Conservation (phyloP, 768 basidiomycete species). For the Leccinum subtestaceum region DNA sequence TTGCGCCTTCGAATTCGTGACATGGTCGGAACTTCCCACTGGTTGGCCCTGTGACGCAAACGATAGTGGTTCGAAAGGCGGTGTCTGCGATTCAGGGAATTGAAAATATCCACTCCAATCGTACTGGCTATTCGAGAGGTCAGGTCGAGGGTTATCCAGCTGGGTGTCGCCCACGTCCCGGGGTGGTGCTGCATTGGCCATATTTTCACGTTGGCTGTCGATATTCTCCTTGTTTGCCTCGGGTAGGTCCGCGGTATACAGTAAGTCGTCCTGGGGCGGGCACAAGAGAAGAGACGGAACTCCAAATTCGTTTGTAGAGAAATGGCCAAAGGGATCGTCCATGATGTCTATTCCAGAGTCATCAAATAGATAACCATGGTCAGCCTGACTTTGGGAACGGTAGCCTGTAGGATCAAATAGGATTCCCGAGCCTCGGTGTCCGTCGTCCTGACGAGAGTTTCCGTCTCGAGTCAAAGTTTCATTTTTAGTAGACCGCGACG, state of each 20-base stretch:
- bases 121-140: conserved; percentile 2
- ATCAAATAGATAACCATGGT: conserved; percentile 7
- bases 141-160: background rate
- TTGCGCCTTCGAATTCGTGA: conserved; percentile 3
- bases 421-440: background rate
- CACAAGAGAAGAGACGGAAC: conserved; percentile 1
- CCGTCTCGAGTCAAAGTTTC: background rate
- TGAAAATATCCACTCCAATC: conserved; percentile 26
- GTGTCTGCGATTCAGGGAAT: conserved; percentile 18
- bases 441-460: background rate
- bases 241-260: background rate
- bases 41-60: conserved; percentile 21
- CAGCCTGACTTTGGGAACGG: background rate
- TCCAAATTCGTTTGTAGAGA: conserved; percentile 7
- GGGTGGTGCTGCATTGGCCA: conserved; percentile 16
- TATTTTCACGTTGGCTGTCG: conserved; percentile 12
- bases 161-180: background rate
- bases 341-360: conserved; percentile 15
- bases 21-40: background rate
- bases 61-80: conserved; percentile 26
- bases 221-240: conserved; percentile 16
- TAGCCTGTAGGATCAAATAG: background rate
- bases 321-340: conserved; percentile 5
- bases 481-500: background rate
- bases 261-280: conserved; percentile 9